Evolutionary conservation across 345 rosid genomes (phyloP), one percentile per base, ranked within the genome.

Genomic region (Salix viminalis): DNA sequence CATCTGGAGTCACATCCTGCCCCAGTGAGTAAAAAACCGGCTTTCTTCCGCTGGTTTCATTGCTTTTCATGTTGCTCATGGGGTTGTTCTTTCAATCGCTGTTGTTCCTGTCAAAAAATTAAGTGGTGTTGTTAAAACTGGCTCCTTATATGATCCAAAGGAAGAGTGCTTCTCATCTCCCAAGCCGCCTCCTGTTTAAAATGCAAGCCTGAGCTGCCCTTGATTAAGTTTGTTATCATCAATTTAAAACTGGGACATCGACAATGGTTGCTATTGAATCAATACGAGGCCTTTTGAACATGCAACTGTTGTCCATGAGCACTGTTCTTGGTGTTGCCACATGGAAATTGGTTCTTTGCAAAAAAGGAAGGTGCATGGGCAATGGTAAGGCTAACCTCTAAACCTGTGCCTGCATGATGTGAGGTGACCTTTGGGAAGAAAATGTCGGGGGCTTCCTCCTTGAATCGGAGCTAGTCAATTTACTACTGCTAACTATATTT

Each of bases 31-130:
- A 39, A 76, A 71, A 83, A 81, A 21, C 79, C 79, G 36, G 0
- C 68, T 32, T 58, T 65, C 71, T 67, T 79, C 72, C 62, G 44
- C 28, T 81, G 88, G 74, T 83, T 79, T 13, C 32, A 65, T 73
- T 83, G 86, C 74, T 81, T 76, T 78, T 84, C 84, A 39, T 66
- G 71, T 44, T 76, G 80, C 42, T 79, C 81, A 26, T 76, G 82
- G 76, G 70, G 75, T 61, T 78, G 85, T 75, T 70, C 75, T 14
- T 9, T 44, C 42, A 7, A 13, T 26, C 15, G 32, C 50, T 52
- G 79, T 65, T 12, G 32, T 19, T 10, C 36, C 3, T 58, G 48
- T 44, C 36, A 37, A 10, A 58, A 58, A 58, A 58, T 23, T 4
- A 58, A 58, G 26, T 58, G 64, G 0, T 58, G 64, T 1, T 23